Conservation (phyloP, 139 green algal genomes). For the Chlamydomonas eustigma region DNA sequence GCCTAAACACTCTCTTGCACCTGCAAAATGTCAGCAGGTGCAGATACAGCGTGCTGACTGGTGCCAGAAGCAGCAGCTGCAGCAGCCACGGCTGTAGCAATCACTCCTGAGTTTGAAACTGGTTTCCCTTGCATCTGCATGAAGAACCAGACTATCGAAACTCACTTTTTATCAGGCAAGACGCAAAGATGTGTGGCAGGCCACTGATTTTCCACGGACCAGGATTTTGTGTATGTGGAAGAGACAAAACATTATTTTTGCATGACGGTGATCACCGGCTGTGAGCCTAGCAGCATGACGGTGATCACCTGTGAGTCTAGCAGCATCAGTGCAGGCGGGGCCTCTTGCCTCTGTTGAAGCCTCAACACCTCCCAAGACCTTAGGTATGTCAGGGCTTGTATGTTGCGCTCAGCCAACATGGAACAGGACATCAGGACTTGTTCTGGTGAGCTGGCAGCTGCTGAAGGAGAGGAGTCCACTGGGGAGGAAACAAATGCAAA, state of each 20-base stretch:
- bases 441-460: not conserved
- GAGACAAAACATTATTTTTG: no score
- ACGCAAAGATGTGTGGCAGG: no score
- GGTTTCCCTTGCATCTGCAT: not conserved
- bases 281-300: not conserved
- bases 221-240: no score
- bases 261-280: not conserved
- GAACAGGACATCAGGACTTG: slow-evolving; percentile 8
- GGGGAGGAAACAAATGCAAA: no score
- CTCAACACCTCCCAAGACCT: slow-evolving; percentile 56
- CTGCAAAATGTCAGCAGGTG: not conserved
- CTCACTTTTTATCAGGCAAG: slow-evolving; percentile 6
- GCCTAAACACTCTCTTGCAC: no score
- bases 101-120: not conserved
- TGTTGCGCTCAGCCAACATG: slow-evolving; percentile 24
- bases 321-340: slow-evolving; percentile 11
- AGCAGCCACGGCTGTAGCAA: not conserved
- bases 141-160: not conserved
- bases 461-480: slow-evolving; percentile 1
- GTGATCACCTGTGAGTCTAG: not conserved
- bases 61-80: no score
- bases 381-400: slow-evolving; percentile 18
- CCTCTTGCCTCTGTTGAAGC: slow-evolving; percentile 24
- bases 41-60: not conserved
- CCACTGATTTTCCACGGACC: no score